Conservation (phyloP, 2,329 filamentous ascomycete species). For the Plenodomus tracheiphilus region DNA sequence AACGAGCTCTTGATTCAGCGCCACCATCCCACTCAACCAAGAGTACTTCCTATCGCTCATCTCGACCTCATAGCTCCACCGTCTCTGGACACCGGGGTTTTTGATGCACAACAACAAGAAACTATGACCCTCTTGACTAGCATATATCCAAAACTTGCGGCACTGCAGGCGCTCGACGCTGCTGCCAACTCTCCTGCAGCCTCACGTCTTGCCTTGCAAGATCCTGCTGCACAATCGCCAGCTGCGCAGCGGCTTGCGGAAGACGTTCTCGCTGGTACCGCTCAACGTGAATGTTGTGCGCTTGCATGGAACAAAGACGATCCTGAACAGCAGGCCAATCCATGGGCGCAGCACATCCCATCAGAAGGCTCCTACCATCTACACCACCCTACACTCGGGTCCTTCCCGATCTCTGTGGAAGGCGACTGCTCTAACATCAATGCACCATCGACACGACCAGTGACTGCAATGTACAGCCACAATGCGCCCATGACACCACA, state of each 20-base stretch:
- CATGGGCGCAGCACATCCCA: slow-evolving; percentile 42
- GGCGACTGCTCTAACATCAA: slow-evolving; percentile 47
- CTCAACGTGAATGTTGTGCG: slow-evolving; percentile 69
- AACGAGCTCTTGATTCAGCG: slow-evolving; percentile 44
- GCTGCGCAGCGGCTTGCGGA: slow-evolving; percentile 65
- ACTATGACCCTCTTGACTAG: slow-evolving; percentile 42
- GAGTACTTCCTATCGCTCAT: slow-evolving; percentile 46
- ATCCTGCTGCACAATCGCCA: slow-evolving; percentile 66
- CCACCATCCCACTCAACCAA: slow-evolving; percentile 44
- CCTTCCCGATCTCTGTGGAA: slow-evolving; percentile 48
- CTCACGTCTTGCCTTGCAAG: slow-evolving; percentile 63
- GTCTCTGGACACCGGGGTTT: slow-evolving; percentile 29
- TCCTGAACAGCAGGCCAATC: slow-evolving; percentile 41
- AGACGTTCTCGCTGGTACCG: slow-evolving; percentile 62
- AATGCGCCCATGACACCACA: slow-evolving; percentile 44
- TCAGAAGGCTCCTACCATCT: slow-evolving; percentile 49
- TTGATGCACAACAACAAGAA: slow-evolving; percentile 37
- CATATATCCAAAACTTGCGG: slow-evolving; percentile 53
- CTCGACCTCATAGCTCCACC: slow-evolving; percentile 44
- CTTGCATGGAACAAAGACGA: slow-evolving; percentile 65
- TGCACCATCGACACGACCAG: slow-evolving; percentile 41
- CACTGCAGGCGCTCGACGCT: slow-evolving; percentile 50
- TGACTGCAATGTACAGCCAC: slow-evolving; percentile 45
- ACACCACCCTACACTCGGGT: slow-evolving; percentile 50
- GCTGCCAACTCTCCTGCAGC: slow-evolving; percentile 51